phyloP scores from a whole-genome alignment of 495 filamentous ascomycete species.

The Stereocaulon alpinum region DNA sequence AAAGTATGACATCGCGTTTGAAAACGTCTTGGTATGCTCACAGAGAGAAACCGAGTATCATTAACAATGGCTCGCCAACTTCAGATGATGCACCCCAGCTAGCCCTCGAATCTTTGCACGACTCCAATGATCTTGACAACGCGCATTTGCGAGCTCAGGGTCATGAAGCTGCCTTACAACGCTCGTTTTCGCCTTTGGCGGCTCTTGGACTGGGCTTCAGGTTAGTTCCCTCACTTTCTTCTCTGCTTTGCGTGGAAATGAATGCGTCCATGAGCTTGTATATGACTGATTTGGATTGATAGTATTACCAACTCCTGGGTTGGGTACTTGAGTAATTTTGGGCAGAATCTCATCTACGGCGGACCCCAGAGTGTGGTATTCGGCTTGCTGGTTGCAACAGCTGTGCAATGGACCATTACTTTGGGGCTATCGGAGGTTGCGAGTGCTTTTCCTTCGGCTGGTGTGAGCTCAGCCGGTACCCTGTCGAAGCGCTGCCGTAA shows the following conservation, averaged over 20 bases:
- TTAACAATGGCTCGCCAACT: background rate
- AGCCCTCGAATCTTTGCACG: conserved; percentile 2
- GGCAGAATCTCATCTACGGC: conserved; percentile 21
- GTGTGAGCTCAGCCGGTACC: conserved; percentile 16
- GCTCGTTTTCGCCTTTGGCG: conserved; percentile 24
- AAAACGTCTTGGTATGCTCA: conserved; percentile 3
- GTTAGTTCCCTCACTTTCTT: conserved; percentile 10
- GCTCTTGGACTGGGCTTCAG: conserved; percentile 22
- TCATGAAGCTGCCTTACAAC: conserved; percentile 19
- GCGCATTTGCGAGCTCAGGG: conserved; percentile 25
- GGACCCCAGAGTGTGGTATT: conserved; percentile 23
- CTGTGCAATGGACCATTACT: conserved; percentile 23
- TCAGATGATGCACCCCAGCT: conserved; percentile 7
- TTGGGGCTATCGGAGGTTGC: conserved; percentile 25
- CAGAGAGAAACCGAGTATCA: background rate
- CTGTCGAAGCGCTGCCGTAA: background rate
- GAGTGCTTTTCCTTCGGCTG: conserved; percentile 26
- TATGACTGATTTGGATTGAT: background rate
- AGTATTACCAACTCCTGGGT: conserved; percentile 27
- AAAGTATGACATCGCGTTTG: conserved; percentile 7
- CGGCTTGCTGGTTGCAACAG: conserved; percentile 19
- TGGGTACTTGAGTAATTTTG: conserved; percentile 22
- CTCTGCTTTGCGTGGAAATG: too few species aligned
- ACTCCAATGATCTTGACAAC: conserved; percentile 17
- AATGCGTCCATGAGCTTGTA: background rate